Evolutionary conservation across 805 yeast genomes (phyloP).

Genomic region (Huiozyma naganishii): DNA sequence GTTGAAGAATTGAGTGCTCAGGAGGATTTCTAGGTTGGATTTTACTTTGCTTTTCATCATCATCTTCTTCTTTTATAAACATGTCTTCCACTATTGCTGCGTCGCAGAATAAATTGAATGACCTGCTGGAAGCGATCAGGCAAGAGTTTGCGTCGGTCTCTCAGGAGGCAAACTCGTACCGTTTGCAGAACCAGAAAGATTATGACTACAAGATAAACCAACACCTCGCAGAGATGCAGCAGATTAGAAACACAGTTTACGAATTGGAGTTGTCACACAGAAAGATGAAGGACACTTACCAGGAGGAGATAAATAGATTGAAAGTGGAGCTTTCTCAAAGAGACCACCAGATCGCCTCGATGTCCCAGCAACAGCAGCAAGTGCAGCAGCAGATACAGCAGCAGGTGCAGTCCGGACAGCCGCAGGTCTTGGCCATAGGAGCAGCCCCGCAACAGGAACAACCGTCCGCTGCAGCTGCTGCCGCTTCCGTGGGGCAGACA

Average conservation of each 20-base stretch:
- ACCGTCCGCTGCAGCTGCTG: background rate
- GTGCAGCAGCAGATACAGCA: slow-evolving; percentile 20
- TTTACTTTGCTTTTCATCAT: background rate
- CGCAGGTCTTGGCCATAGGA: slow-evolving; percentile 1
- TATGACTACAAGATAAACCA: slow-evolving; percentile 82
- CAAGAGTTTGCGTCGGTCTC: slow-evolving; percentile 81
- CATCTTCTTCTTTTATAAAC: background rate
- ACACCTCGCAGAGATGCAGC: slow-evolving; percentile 88
- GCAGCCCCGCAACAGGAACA: slow-evolving; percentile 1
- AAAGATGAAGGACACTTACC: slow-evolving; percentile 90
- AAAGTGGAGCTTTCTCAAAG: slow-evolving; percentile 77
- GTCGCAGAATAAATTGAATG: slow-evolving; percentile 41
- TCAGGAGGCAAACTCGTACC: slow-evolving; percentile 74
- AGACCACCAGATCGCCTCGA: slow-evolving; percentile 46
- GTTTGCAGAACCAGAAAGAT: slow-evolving; percentile 80
- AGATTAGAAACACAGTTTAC: slow-evolving; percentile 84
- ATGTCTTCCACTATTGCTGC: slow-evolving; percentile 17
- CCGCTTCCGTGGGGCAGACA: background rate
- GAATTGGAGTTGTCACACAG: slow-evolving; percentile 92
- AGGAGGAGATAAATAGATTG: slow-evolving; percentile 78
- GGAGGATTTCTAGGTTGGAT: too few relatives aligned
- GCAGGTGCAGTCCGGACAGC: slow-evolving; percentile 4
- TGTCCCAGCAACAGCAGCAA: slow-evolving; percentile 32
- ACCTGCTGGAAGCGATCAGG: slow-evolving; percentile 82
- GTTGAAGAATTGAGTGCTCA: too few relatives aligned